These are phyloP conservation scores for Candida michaelii DNA, from an alignment of 805 yeast genomes.

Conservation along the genomic window DNA sequence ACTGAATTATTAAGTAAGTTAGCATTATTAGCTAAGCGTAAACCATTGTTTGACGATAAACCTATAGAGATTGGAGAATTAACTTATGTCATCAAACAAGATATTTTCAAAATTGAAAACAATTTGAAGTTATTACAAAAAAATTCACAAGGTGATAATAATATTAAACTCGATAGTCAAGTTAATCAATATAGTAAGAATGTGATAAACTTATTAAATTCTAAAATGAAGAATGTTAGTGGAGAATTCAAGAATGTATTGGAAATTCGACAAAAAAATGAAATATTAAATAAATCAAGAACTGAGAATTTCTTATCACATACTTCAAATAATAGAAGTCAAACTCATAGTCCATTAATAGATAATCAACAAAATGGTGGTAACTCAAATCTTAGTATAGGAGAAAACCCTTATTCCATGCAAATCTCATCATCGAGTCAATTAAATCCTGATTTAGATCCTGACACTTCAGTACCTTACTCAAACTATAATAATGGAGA, in stretches of 20 bases:
- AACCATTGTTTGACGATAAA: constrained; percentile 89
- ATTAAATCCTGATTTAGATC: constrained; percentile 25
- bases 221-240: constrained; percentile 87
- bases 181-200: constrained; percentile 74
- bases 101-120: constrained; percentile 77
- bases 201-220: constrained; percentile 82
- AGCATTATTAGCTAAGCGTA: constrained; percentile 82
- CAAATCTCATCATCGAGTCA: not conserved
- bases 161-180: constrained; percentile 53
- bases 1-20: constrained; percentile 78
- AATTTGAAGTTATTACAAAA: constrained; percentile 61
- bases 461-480: constrained; percentile 27
- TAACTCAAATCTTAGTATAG: constrained; percentile 19
- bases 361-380: constrained; percentile 11
- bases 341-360: constrained; percentile 23
- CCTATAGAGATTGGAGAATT: constrained; percentile 92
- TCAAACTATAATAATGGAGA: constrained; percentile 35
- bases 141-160: constrained; percentile 46
- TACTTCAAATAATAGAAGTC: constrained; percentile 27
- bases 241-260: constrained; percentile 90
- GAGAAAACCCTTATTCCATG: constrained; percentile 39
- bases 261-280: constrained; percentile 81
- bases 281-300: constrained; percentile 74
- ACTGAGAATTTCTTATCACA: constrained; percentile 79
- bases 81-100: constrained; percentile 85